phyloP scores from a whole-genome alignment of 2,329 filamentous ascomycete species.

The Cadophora sp. region DNA sequence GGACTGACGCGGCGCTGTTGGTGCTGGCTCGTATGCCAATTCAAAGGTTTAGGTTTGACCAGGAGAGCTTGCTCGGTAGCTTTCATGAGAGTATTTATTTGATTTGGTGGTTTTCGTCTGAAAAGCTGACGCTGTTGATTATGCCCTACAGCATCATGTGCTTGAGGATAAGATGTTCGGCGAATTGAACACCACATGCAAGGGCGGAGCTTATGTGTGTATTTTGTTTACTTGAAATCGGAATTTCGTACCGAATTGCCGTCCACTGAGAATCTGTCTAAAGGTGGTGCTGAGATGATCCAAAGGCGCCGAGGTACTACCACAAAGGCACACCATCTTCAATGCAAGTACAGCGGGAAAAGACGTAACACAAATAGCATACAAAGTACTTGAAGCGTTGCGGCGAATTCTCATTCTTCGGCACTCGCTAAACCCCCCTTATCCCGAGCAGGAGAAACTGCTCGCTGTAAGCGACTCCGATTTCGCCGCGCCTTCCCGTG shows the following conservation, averaged over 20 bases:
- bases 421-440: neutral
- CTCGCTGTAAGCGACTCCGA: constrained; percentile 3
- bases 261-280: neutral
- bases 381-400: neutral
- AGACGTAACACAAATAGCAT: neutral
- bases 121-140: no score
- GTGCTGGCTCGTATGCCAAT: no score
- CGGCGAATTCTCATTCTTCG: neutral
- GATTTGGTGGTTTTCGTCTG: no score
- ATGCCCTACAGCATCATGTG: no score
- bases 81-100: no score
- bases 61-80: no score
- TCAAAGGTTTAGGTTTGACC: no score
- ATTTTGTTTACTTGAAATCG: no score
- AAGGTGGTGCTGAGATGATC: neutral
- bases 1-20: no score
- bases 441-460: neutral
- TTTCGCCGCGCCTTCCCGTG: neutral
- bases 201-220: no score
- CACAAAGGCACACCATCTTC: neutral
- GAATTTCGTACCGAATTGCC: neutral
- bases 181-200: no score
- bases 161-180: no score
- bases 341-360: neutral
- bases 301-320: neutral